These are phyloP conservation scores for Santalum album DNA, from an alignment of 164 flowering plant genomes.

Conservation along the genomic window DNA sequence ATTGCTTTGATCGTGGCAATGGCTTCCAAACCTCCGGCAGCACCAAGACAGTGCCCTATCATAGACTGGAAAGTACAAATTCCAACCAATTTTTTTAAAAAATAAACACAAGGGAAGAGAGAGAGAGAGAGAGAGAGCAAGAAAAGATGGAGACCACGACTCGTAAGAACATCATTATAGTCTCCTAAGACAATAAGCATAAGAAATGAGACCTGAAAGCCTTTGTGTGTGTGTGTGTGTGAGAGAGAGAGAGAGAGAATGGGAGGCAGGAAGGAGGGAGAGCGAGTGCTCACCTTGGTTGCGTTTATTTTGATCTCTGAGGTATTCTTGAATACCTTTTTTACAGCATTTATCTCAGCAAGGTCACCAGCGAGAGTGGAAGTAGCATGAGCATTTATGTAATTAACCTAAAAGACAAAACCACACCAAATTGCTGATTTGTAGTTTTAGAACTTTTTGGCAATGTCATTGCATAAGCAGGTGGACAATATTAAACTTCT, in stretches of 20 bases:
- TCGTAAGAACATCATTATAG: not conserved
- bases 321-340: constrained; percentile 79
- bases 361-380: constrained; percentile 87
- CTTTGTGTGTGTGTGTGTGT: too few species aligned
- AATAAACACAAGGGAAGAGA: not conserved
- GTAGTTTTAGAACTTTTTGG: too few species aligned
- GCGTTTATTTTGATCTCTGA: constrained; percentile 82
- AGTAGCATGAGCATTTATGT: constrained; percentile 96
- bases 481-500: too few species aligned
- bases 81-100: not conserved
- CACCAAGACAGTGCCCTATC: constrained; percentile 97
- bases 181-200: not conserved
- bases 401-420: constrained; percentile 62
- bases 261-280: not conserved
- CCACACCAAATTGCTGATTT: not conserved
- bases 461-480: too few species aligned
- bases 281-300: constrained; percentile 38
- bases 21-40: constrained; percentile 95
- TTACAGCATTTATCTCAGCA: constrained; percentile 95
- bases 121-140: not conserved
- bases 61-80: constrained; percentile 49
- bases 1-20: constrained; percentile 89
- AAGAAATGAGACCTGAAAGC: not conserved
- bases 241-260: not conserved
- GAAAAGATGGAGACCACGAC: not conserved